Evolutionary conservation across 164 flowering plant genomes (phyloP).

Genomic region (Stephania yunnanensis): DNA sequence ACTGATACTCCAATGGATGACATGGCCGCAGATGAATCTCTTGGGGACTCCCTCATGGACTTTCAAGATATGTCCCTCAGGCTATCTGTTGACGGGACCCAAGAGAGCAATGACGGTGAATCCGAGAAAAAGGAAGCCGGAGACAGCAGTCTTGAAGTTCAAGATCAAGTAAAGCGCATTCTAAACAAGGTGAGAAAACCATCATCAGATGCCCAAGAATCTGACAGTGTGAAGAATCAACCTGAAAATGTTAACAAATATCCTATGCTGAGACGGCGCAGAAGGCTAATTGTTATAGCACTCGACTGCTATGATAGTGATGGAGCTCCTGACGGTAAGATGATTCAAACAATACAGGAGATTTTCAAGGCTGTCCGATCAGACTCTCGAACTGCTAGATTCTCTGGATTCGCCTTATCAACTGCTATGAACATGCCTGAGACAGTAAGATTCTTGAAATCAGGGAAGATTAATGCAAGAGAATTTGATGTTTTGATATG

Average conservation of each 20-base stretch:
- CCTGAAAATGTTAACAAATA: slow-evolving; percentile 53
- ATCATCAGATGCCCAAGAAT: slow-evolving; percentile 24
- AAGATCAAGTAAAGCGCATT: slow-evolving; percentile 71
- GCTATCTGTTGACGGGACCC: slow-evolving; percentile 84
- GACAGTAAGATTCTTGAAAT: slow-evolving; percentile 47
- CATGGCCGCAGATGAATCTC: slow-evolving; percentile 43
- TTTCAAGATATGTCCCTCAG: slow-evolving; percentile 88
- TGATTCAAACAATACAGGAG: slow-evolving; percentile 54
- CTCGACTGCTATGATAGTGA: slow-evolving; percentile 66
- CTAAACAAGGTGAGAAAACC: slow-evolving; percentile 58
- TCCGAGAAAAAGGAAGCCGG: slow-evolving; percentile 24
- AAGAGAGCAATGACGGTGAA: slow-evolving; percentile 29
- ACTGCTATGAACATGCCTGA: slow-evolving; percentile 83
- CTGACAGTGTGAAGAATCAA: slow-evolving; percentile 32
- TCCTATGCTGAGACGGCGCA: slow-evolving; percentile 61
- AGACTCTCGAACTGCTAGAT: slow-evolving; percentile 47
- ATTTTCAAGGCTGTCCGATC: slow-evolving; percentile 52
- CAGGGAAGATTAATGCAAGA: slow-evolving; percentile 50
- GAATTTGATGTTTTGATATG: slow-evolving; percentile 91
- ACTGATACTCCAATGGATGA: slow-evolving; percentile 77
- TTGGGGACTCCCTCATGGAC: slow-evolving; percentile 82
- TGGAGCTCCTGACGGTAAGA: slow-evolving; percentile 56
- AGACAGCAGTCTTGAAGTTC: slow-evolving; percentile 42
- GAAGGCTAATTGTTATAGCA: slow-evolving; percentile 63
- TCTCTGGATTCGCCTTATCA: slow-evolving; percentile 66